Conservation (phyloP, 176 grass and related monocot genomes). For the Zoysia japonica region DNA sequence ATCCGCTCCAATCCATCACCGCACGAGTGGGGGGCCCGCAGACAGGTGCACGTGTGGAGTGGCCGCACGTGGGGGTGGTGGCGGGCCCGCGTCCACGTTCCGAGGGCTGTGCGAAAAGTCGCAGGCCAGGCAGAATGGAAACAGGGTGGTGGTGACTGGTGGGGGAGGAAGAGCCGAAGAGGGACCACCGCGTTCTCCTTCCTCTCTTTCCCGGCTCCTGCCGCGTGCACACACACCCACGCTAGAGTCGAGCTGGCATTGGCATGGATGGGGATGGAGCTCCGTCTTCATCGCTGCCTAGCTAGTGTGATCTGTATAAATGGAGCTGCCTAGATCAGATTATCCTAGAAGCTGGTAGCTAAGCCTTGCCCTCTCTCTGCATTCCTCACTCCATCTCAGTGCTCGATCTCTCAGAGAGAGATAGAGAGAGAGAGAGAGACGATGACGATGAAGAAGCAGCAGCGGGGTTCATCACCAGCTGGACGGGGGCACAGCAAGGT, state of each 20-base stretch:
- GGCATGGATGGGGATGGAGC: too few species aligned
- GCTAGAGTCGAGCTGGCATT: background rate
- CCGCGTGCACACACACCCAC: background rate
- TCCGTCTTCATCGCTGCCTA: too few species aligned
- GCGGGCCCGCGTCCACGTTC: slow-evolving; percentile 34
- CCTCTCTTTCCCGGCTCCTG: background rate
- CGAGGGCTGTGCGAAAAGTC: background rate
- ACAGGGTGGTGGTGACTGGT: too few species aligned
- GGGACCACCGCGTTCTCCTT: slow-evolving; percentile 15
- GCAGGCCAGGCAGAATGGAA: too few species aligned
- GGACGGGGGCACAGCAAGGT: slow-evolving; percentile 24
- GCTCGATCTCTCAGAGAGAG: background rate
- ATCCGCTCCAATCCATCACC: background rate
- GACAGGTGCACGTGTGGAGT: slow-evolving; percentile 26
- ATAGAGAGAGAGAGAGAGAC: background rate
- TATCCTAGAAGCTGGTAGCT: too few species aligned
- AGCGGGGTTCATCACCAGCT: slow-evolving; percentile 7
- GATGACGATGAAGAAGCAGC: slow-evolving; percentile 15
- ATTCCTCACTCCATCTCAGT: too few species aligned
- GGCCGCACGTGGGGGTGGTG: slow-evolving; percentile 28
- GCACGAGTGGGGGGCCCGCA: too few species aligned
- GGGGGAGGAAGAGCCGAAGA: background rate
- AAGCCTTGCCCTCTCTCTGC: too few species aligned
- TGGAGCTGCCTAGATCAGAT: too few species aligned
- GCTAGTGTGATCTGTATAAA: too few species aligned